These are phyloP conservation scores for Spergularia marina DNA, from an alignment of 148 eudicot species.

Conservation along the genomic window DNA sequence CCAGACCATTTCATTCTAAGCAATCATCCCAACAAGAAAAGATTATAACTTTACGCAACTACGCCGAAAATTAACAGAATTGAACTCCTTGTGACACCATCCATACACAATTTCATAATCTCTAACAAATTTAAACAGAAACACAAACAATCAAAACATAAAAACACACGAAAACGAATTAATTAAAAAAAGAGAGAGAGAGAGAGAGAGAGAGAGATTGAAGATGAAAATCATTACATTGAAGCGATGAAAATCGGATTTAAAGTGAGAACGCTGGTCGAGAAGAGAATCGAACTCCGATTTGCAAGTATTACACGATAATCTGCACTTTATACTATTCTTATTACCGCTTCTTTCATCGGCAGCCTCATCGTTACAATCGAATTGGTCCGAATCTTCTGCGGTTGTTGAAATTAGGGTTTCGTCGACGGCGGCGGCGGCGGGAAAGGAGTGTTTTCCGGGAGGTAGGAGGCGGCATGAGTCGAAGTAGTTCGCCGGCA, in stretches of 20 bases:
- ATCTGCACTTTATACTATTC: slow-evolving; percentile 29
- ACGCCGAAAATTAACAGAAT: too few species aligned
- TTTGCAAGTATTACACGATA: slow-evolving; percentile 81
- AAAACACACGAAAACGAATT: not conserved
- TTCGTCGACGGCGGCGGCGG: slow-evolving; percentile 17
- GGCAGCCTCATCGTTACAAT: not conserved
- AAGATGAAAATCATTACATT: slow-evolving; percentile 44
- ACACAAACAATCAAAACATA: too few species aligned
- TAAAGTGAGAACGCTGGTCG: slow-evolving; percentile 84
- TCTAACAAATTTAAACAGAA: too few species aligned
- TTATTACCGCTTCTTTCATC: not conserved
- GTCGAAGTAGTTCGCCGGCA: slow-evolving; percentile 58
- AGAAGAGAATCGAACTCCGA: slow-evolving; percentile 68
- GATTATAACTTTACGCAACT: too few species aligned
- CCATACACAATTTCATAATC: too few species aligned
- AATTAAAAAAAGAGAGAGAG: not conserved
- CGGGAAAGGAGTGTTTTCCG: slow-evolving; percentile 18
- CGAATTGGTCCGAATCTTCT: slow-evolving; percentile 8
- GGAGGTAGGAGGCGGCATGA: slow-evolving; percentile 56
- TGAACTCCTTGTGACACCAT: too few species aligned
- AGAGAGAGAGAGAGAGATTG: not conserved
- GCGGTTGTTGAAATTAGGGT: slow-evolving; percentile 26
- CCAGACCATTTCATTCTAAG: too few species aligned
- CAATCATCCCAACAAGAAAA: too few species aligned
- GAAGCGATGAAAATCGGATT: slow-evolving; percentile 87